Evolutionary conservation across 129 eudicot species (phyloP).

Genomic region (Apium graveolens): DNA sequence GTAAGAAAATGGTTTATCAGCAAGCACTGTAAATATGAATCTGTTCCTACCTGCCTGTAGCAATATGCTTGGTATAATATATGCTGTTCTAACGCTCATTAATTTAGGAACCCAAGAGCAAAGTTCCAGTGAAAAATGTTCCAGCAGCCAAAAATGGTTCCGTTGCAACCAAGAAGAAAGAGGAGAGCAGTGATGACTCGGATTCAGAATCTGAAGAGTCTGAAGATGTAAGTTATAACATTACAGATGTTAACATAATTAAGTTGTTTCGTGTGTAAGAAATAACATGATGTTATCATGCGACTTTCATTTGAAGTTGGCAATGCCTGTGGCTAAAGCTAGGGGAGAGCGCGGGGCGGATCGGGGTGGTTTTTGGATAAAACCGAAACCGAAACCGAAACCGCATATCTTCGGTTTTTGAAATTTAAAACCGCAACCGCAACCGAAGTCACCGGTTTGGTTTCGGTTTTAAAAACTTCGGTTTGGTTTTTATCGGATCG

Average conservation of each 20-base stretch:
- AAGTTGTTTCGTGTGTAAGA: neutral
- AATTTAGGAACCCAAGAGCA: conserved; percentile 6
- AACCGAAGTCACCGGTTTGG: no score
- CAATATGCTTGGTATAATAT: no score
- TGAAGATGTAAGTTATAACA: conserved; percentile 2
- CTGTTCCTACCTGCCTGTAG: neutral
- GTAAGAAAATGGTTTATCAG: neutral
- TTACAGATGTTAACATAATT: neutral
- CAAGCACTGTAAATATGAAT: neutral
- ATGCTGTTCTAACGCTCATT: neutral
- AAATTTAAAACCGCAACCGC: no score
- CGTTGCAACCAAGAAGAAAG: conserved; percentile 8
- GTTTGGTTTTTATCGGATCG: no score
- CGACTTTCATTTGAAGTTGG: neutral
- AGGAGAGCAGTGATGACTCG: conserved; percentile 11
- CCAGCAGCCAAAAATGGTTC: conserved; percentile 23
- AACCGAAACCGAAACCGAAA: no score
- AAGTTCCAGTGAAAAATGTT: conserved; percentile 3
- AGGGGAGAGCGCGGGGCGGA: no score
- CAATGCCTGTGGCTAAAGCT: neutral
- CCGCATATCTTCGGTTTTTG: no score
- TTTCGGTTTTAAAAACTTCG: no score
- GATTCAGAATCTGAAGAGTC: conserved; percentile 14
- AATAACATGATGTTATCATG: neutral
- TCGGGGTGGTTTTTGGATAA: no score